phyloP scores from a whole-genome alignment of 2,329 filamentous ascomycete species.

The Exophiala oligosperma region DNA sequence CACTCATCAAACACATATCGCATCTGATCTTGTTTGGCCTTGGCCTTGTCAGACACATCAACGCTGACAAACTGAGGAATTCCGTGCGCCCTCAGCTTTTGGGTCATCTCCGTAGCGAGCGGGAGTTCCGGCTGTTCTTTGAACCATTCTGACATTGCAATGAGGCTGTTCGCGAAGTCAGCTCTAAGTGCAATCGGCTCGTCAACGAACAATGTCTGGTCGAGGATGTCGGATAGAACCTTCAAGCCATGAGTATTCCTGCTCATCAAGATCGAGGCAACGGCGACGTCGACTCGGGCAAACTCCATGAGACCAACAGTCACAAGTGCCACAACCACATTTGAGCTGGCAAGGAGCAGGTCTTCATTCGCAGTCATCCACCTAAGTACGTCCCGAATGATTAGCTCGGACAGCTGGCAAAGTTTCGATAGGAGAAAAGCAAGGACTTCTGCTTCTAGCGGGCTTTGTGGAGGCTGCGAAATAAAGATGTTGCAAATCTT shows the following conservation, averaged over 20 bases:
- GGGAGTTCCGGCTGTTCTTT: constrained; percentile 67
- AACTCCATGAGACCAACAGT: constrained; percentile 62
- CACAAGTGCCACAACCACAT: constrained; percentile 61
- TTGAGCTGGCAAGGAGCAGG: constrained; percentile 62
- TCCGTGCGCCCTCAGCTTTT: constrained; percentile 58
- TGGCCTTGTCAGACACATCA: constrained; percentile 56
- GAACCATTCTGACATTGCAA: constrained; percentile 80
- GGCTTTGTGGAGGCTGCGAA: constrained; percentile 50
- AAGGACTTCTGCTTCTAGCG: constrained; percentile 63
- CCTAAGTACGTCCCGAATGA: constrained; percentile 46
- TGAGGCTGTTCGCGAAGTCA: constrained; percentile 81
- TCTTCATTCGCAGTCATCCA: constrained; percentile 56
- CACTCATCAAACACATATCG: constrained; percentile 97
- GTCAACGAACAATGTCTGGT: constrained; percentile 75
- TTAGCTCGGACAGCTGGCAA: constrained; percentile 55
- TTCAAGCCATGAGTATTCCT: constrained; percentile 72
- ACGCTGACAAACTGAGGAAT: constrained; percentile 57
- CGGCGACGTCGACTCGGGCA: constrained; percentile 66
- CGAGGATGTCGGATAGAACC: constrained; percentile 76
- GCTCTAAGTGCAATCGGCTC: constrained; percentile 76
- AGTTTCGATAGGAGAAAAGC: constrained; percentile 61
- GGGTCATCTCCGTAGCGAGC: constrained; percentile 69
- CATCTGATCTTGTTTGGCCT: constrained; percentile 74
- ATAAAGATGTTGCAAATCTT: constrained; percentile 59
- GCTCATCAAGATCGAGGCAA: constrained; percentile 70